phyloP scores from a whole-genome alignment of 2,329 filamentous ascomycete species.

The Ophiostoma fasciatum region DNA sequence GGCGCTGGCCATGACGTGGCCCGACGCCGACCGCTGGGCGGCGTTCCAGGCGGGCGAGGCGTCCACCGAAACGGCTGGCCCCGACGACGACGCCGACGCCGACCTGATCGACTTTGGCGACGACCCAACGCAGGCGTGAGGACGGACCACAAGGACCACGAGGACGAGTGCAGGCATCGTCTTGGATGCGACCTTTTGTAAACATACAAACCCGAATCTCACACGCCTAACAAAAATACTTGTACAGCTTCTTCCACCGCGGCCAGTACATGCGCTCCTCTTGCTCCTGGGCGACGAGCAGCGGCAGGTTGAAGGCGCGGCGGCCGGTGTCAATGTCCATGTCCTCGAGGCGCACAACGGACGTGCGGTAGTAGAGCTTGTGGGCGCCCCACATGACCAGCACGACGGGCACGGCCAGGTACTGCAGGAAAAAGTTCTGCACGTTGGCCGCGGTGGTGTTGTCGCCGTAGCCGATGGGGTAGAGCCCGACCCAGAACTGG shows the following conservation, averaged over 20 bases:
- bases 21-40: no score
- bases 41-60: no score
- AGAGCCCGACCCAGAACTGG: conserved; percentile 80
- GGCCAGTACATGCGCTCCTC: conserved; percentile 62
- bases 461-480: conserved; percentile 46
- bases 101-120: no score
- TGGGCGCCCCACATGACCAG: conserved; percentile 55
- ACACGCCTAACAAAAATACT: conserved; percentile 63
- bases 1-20: no score
- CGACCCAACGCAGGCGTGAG: no score
- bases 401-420: conserved; percentile 56
- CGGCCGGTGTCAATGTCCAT: conserved; percentile 84
- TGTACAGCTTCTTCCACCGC: conserved; percentile 61
- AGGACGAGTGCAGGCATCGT: no score
- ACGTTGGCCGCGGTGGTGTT: conserved; percentile 32
- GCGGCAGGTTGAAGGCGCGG: conserved; percentile 67
- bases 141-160: no score
- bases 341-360: conserved; percentile 49
- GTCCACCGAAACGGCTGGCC: no score
- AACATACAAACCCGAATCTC: no score
- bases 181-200: no score
- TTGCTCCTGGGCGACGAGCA: conserved; percentile 64
- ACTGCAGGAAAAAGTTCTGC: conserved; percentile 58
- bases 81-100: no score
- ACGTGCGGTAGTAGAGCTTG: conserved; percentile 60